Base-by-base conservation (phyloP, 2,329 filamentous ascomycete genomes). In the Metarhizium album region DNA sequence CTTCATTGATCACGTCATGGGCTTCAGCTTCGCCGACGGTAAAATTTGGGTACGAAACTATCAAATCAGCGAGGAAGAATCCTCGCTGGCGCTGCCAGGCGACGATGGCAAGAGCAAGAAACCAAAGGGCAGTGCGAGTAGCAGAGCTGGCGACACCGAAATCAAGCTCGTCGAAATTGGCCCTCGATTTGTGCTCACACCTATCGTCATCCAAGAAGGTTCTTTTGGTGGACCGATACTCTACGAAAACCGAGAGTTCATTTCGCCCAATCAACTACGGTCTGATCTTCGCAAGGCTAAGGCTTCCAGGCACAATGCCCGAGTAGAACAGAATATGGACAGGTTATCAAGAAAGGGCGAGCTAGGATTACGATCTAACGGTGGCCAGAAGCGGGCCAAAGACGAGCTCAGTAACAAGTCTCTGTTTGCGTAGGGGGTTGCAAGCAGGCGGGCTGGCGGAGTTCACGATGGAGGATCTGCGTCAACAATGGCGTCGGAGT, bases 1-100 rank as follows among this genome's bases (percentile, higher is more conserved):
- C 3, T 98, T 98, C 62, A 78, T 97, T 55, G 93, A 98, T 66
- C 90, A 93, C 60, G 87, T 98, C 56, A 90, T 97, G 79, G 84
- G 84, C 52, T 94, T 98, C 67, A 94, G 86, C 52, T 74, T 94
- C 31, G 87, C 87, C 3, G 91, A 95, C 63, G 89, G 87, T 62
- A 95, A 95, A 73, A 87, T 98, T 62, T 98, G 91, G 90, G 83
- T 96, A 52, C 82, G 93, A 49, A 89, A 91, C 63, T 98, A 96
- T 70, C 90, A 98, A 70, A 86, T 97, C 65, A 84, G 80, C 59
- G 90, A 96, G 68, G 83, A 85, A 0, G 88, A 93, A 62, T 70
- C 74, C n/a, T 72, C 76, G 40, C 73, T 76, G 58, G 56, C 62
- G 3, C 70, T 71, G 42, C 58, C 58, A 2, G 69, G 59, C 4